phyloP scores from a whole-genome alignment of 768 basidiomycete genomes.

The Mycena epipterygia region DNA sequence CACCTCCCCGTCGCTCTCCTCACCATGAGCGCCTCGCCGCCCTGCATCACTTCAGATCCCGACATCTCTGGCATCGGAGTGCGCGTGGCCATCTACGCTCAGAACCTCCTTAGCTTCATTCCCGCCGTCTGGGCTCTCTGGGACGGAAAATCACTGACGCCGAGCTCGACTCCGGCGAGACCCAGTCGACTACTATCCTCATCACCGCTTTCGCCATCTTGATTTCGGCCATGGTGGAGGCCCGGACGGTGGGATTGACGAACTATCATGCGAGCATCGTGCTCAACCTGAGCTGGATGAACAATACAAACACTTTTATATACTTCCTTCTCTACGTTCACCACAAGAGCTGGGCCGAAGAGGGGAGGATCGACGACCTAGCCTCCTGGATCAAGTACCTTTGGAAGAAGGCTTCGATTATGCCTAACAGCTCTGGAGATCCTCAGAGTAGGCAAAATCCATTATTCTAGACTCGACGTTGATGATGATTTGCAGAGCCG shows the following conservation, averaged over 20 bases:
- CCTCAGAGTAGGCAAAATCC: background rate
- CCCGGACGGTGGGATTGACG: background rate
- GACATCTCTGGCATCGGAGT: conserved; percentile 30
- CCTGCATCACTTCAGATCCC: conserved; percentile 9
- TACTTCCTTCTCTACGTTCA: conserved; percentile 14
- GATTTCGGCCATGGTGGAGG: conserved; percentile 8
- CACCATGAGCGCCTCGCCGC: conserved; percentile 19
- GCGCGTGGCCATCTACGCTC: conserved; percentile 15
- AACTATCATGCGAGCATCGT: conserved; percentile 8
- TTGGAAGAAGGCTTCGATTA: background rate
- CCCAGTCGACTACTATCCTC: conserved; percentile 3
- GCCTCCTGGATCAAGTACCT: conserved; percentile 9
- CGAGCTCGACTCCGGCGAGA: conserved; percentile 30
- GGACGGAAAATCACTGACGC: conserved; percentile 21
- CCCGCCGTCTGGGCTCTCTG: no score
- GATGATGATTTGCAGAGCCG: background rate
- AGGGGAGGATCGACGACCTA: background rate
- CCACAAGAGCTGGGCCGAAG: background rate
- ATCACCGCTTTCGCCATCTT: conserved; percentile 14
- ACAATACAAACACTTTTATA: no score
- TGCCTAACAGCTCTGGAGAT: background rate
- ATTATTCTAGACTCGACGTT: background rate
- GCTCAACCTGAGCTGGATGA: no score
- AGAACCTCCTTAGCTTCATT: conserved; percentile 41
- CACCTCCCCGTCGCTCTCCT: background rate